These are phyloP conservation scores for Chaetoceros muelleri DNA, from an alignment of 108 stramenopile species.

Conservation along the genomic window DNA sequence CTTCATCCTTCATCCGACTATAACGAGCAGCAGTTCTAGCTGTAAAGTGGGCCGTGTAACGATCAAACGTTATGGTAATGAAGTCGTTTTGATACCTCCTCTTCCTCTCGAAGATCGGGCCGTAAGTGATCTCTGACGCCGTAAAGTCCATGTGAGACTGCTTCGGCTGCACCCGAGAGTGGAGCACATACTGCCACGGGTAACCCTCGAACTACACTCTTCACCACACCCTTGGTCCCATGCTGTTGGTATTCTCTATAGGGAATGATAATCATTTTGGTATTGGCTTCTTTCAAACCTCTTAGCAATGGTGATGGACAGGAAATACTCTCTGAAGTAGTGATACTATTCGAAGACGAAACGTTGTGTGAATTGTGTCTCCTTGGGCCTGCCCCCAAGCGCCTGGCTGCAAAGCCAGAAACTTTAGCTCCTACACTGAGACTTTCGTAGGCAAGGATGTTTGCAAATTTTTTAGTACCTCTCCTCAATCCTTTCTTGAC, in stretches of 20 bases:
- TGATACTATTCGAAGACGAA: constrained; percentile 32
- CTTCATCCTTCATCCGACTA: no score
- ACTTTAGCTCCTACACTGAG: constrained; percentile 50
- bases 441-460: constrained; percentile 55
- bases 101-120: constrained; percentile 72
- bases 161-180: constrained; percentile 67
- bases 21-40: no score
- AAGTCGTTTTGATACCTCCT: constrained; percentile 26
- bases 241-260: constrained; percentile 53
- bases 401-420: constrained; percentile 48
- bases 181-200: constrained; percentile 68
- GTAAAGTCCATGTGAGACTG: constrained; percentile 61
- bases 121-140: constrained; percentile 72
- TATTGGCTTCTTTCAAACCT: constrained; percentile 69
- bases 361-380: constrained; percentile 2
- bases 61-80: background rate
- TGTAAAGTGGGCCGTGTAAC: no score
- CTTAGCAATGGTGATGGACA: no score
- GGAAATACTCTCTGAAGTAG: constrained; percentile 52
- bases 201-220: constrained; percentile 56
- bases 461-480: constrained; percentile 41
- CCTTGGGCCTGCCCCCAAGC: constrained; percentile 6
- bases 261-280: constrained; percentile 65
- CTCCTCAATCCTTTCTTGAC: constrained; percentile 39
- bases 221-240: constrained; percentile 50